phyloP scores from a whole-genome alignment of 2,329 filamentous ascomycete species.

The Epichloe festucae region DNA sequence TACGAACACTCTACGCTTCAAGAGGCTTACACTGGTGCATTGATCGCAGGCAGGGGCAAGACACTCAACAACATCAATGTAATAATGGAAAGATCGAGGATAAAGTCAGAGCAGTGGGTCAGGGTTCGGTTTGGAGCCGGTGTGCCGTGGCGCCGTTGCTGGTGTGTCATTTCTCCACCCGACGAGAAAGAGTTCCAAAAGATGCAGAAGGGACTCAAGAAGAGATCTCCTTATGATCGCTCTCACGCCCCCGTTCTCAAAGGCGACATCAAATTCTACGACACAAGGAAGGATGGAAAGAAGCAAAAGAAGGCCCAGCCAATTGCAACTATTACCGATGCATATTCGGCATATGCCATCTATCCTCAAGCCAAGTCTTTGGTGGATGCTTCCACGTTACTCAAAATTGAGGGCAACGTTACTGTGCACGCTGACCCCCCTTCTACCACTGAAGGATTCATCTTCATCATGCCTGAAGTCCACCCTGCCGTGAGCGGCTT shows the following conservation, averaged over 20 bases:
- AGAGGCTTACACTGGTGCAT: conserved; percentile 89
- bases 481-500: conserved; percentile 88
- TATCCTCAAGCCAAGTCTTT: conserved; percentile 91
- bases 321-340: conserved; percentile 82
- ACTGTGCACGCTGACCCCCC: conserved; percentile 72
- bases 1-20: conserved; percentile 88
- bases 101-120: conserved; percentile 83
- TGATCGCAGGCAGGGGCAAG: conserved; percentile 92
- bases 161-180: conserved; percentile 87
- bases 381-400: conserved; percentile 84
- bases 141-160: conserved; percentile 90
- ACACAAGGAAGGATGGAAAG: conserved; percentile 58
- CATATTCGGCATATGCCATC: conserved; percentile 85
- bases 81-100: conserved; percentile 70
- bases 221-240: conserved; percentile 71
- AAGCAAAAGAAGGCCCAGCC: conserved; percentile 85
- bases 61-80: conserved; percentile 75
- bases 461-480: conserved; percentile 94
- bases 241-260: conserved; percentile 54
- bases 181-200: conserved; percentile 87
- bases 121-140: conserved; percentile 90
- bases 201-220: conserved; percentile 70
- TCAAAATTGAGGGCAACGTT: conserved; percentile 87
- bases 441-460: conserved; percentile 76
- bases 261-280: conserved; percentile 91